Conservation (phyloP, 2,329 filamentous ascomycete genomes). For the Phialophora verrucosa region DNA sequence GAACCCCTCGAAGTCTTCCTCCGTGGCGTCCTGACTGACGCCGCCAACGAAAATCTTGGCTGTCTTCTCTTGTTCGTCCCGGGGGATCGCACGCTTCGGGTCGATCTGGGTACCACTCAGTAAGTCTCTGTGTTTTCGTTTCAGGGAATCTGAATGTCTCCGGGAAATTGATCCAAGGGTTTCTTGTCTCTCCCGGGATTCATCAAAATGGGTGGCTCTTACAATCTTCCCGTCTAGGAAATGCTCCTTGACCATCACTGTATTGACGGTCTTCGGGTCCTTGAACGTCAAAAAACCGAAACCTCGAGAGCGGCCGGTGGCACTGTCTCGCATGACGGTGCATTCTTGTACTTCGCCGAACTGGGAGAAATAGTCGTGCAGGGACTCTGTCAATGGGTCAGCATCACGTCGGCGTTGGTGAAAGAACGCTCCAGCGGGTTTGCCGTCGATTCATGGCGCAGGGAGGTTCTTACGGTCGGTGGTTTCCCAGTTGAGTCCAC, state of each 20-base stretch:
- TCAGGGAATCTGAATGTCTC: not conserved
- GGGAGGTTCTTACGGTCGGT: constrained; percentile 78
- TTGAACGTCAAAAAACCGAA: constrained; percentile 98
- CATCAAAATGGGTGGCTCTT: constrained; percentile 51
- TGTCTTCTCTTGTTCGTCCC: constrained; percentile 97
- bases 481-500: constrained; percentile 97
- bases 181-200: constrained; percentile 31
- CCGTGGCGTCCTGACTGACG: constrained; percentile 95
- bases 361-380: constrained; percentile 95
- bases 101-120: constrained; percentile 72
- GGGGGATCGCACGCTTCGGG: constrained; percentile 93
- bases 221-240: constrained; percentile 98
- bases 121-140: constrained; percentile 39
- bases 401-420: not conserved
- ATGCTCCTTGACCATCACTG: constrained; percentile 99
- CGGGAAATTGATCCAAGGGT: constrained; percentile 30
- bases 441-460: constrained; percentile 14
- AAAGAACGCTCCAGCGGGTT: not conserved
- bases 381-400: constrained; percentile 70
- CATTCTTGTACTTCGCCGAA: constrained; percentile 98
- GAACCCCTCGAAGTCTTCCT: constrained; percentile 94
- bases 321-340: constrained; percentile 98
- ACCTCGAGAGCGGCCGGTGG: constrained; percentile 88
- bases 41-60: constrained; percentile 99
- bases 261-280: constrained; percentile 96